Percentiles rank a stretch among this genome's conserved stretches.
phyloP scores from a whole-genome alignment of 192 early-diverging fungal species.

The Backusella luteola region DNA sequence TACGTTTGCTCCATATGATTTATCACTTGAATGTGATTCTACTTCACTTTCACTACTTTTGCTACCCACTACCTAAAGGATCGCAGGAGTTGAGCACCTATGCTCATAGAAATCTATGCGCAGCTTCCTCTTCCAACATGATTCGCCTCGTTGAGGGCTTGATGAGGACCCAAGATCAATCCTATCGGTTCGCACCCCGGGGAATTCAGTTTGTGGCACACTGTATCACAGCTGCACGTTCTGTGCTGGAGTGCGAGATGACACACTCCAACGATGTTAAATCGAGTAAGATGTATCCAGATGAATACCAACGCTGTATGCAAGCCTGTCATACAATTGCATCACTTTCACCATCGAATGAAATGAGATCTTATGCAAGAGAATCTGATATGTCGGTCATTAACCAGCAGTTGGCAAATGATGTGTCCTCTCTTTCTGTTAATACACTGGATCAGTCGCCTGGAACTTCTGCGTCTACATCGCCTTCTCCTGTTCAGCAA shows the following conservation, averaged over 20 bases:
- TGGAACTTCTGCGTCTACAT: slow-evolving; percentile 8
- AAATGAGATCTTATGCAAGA: slow-evolving; percentile 11
- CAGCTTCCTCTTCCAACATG: slow-evolving; percentile 7
- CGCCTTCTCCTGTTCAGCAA: slow-evolving; percentile 7
- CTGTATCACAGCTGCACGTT: neutral
- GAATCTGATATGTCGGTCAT: slow-evolving; percentile 9
- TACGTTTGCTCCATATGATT: slow-evolving; percentile 12
- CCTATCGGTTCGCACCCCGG: neutral
- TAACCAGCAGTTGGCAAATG: neutral
- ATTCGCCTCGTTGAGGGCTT: slow-evolving; percentile 9
- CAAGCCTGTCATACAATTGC: neutral
- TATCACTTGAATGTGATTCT: slow-evolving; percentile 19
- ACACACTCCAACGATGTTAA: neutral
- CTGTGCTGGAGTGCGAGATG: neutral
- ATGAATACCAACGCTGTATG: slow-evolving; percentile 11
- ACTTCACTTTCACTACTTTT: slow-evolving; percentile 7
- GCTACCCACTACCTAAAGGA: neutral
- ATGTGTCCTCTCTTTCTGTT: slow-evolving; percentile 2
- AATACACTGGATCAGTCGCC: neutral
- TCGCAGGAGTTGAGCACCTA: neutral
- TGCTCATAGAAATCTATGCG: neutral
- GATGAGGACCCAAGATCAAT: neutral
- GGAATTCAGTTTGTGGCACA: slow-evolving; percentile 5
- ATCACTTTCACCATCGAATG: slow-evolving; percentile 14
- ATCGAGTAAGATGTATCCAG: neutral